Evolutionary conservation across 495 filamentous ascomycete species (phyloP).

Genomic region (Parachaetomium inaequale): DNA sequence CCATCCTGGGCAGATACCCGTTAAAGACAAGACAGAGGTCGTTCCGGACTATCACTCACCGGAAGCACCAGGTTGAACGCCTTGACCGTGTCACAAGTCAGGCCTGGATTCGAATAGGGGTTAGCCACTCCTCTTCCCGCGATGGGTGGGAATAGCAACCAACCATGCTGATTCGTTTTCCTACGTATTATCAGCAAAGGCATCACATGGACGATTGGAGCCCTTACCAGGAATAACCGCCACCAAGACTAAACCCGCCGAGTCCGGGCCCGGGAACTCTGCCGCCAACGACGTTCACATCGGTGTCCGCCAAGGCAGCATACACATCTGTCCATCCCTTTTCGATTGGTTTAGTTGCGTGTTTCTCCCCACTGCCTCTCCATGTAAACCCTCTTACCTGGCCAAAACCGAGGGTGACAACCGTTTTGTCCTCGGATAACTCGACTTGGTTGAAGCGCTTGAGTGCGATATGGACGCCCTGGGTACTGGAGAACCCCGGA

Average conservation of each 20-base stretch:
- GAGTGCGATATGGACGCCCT: conserved; percentile 34
- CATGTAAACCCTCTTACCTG: too few relatives aligned
- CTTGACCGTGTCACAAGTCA: conserved; percentile 28
- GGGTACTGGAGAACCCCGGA: conserved; percentile 29
- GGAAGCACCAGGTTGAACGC: conserved; percentile 26
- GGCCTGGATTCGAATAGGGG: conserved; percentile 4
- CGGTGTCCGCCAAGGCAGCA: conserved; percentile 15
- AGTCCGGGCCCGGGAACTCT: conserved; percentile 27
- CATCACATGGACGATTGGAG: not conserved
- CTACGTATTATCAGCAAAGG: not conserved
- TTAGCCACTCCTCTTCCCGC: not conserved
- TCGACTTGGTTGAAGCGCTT: conserved; percentile 27
- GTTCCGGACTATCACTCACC: conserved; percentile 4
- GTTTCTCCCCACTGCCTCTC: too few relatives aligned
- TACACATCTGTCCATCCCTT: conserved; percentile 28
- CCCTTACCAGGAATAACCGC: conserved; percentile 29
- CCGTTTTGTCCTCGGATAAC: conserved; percentile 35
- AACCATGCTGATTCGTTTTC: conserved; percentile 32
- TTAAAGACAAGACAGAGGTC: not conserved
- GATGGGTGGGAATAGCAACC: not conserved
- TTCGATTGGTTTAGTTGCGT: too few relatives aligned
- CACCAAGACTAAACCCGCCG: conserved; percentile 31
- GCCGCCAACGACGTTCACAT: conserved; percentile 28
- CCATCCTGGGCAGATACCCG: conserved; percentile 22
- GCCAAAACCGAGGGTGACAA: conserved; percentile 44